Conservation (phyloP, 441 rosid genomes). For the Populus hybrid region DNA sequence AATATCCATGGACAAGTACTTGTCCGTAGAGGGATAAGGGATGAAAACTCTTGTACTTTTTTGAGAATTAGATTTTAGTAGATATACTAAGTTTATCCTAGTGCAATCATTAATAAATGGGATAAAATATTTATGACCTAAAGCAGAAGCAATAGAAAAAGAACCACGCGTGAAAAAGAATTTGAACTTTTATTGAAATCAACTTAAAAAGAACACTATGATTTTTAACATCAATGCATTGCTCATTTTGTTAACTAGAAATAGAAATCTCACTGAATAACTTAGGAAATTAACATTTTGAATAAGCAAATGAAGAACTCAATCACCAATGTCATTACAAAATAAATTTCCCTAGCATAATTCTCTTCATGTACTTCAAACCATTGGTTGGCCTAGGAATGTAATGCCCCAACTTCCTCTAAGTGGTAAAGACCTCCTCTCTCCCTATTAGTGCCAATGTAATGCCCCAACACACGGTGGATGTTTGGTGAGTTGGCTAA, state of each 20-base stretch:
- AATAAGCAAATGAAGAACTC: not conserved
- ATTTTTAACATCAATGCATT: slow-evolving; percentile 6
- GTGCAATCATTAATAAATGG: slow-evolving; percentile 3
- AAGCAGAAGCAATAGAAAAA: not conserved
- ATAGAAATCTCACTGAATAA: not conserved
- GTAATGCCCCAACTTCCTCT: not conserved
- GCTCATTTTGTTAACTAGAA: not conserved
- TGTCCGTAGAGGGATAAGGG: too few relatives aligned
- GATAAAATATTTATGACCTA: not conserved
- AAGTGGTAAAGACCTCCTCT: not conserved
- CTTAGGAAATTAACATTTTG: not conserved
- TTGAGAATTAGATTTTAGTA: not conserved
- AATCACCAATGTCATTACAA: not conserved
- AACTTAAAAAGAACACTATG: not conserved
- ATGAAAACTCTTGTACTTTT: too few relatives aligned
- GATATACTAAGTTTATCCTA: not conserved
- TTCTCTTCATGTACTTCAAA: not conserved
- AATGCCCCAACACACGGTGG: too few relatives aligned
- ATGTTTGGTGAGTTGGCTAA: not conserved
- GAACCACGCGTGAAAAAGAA: not conserved
- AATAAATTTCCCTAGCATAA: not conserved
- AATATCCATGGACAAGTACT: too few relatives aligned
- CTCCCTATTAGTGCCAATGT: too few relatives aligned
- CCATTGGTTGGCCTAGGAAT: not conserved
- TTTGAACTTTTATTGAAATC: not conserved